Conservation (phyloP, 306 rosid genomes). For the Rosa multiflora region DNA sequence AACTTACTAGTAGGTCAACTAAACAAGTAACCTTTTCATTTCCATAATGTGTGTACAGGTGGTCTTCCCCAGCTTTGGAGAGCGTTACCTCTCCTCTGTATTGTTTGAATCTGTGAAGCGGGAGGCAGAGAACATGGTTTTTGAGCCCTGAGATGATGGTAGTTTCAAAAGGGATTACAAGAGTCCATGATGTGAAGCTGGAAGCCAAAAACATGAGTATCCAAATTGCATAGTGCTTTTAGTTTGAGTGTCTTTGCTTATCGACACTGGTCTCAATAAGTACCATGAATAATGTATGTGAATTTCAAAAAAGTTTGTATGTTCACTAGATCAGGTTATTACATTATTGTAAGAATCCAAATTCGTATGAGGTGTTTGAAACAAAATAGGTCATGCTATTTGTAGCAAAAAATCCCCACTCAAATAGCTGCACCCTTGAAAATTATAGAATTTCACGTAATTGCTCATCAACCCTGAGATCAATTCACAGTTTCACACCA, state of each 20-base stretch:
- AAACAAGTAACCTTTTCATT: slow-evolving; percentile 9
- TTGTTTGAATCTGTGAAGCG: slow-evolving; percentile 63
- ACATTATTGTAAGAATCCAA: too few relatives aligned
- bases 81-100: slow-evolving; percentile 78
- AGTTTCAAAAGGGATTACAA: slow-evolving; percentile 17
- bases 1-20: neutral
- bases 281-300: neutral
- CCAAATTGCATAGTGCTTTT: slow-evolving; percentile 16
- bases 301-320: neutral
- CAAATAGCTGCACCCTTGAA: too few relatives aligned
- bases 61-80: slow-evolving; percentile 89
- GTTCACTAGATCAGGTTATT: neutral
- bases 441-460: too few relatives aligned
- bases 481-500: too few relatives aligned
- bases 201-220: slow-evolving; percentile 11
- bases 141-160: slow-evolving; percentile 42
- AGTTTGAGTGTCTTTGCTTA: slow-evolving; percentile 19
- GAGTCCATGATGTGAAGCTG: slow-evolving; percentile 7
- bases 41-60: slow-evolving; percentile 37
- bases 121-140: slow-evolving; percentile 62
- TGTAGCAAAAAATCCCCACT: too few relatives aligned
- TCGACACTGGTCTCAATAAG: slow-evolving; percentile 11
- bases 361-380: too few relatives aligned
- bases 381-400: too few relatives aligned
- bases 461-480: too few relatives aligned